A percentile compares a stretch with the other conserved stretches of the same genome.
Evolutionary conservation across 805 yeast species (phyloP).

Genomic region (Naumovozyma dairenensis): DNA sequence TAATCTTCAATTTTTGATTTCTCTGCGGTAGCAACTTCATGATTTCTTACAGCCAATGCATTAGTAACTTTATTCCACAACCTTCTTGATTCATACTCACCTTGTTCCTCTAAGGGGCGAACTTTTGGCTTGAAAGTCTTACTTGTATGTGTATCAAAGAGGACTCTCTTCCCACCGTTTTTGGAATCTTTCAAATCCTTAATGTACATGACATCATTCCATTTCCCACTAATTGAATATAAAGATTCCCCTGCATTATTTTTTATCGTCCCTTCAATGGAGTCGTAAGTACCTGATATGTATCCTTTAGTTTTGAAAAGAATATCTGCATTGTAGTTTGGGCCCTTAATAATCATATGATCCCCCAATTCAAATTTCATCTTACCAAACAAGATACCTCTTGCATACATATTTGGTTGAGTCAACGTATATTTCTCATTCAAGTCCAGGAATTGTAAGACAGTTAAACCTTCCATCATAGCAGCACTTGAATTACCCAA

Average conservation of each 20-base stretch:
- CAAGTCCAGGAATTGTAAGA: conserved; percentile 55
- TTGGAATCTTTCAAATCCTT: conserved; percentile 39
- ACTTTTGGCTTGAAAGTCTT: conserved; percentile 53
- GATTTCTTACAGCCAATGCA: conserved; percentile 75
- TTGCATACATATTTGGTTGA: conserved; percentile 94
- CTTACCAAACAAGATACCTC: conserved; percentile 87
- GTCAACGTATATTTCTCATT: conserved; percentile 68
- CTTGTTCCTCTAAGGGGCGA: conserved; percentile 73
- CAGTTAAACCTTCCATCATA: conserved; percentile 86
- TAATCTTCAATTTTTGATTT: conserved; percentile 77
- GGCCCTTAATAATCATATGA: conserved; percentile 67
- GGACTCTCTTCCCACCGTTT: conserved; percentile 35
- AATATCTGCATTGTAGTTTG: conserved; percentile 58
- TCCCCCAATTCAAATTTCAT: conserved; percentile 89
- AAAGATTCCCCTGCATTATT: conserved; percentile 43
- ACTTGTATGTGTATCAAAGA: conserved; percentile 54
- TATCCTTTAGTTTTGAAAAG: conserved; percentile 95
- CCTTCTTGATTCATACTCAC: conserved; percentile 66
- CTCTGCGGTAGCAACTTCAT: conserved; percentile 76
- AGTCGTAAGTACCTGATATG: conserved; percentile 85
- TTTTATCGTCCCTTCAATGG: conserved; percentile 66
- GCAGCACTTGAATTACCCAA: conserved; percentile 96
- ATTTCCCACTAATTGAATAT: conserved; percentile 74
- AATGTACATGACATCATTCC: conserved; percentile 80
- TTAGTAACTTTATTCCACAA: conserved; percentile 77